Evolutionary conservation across 345 rosid genomes (phyloP).

Genomic region (Noccaea bulbosa): DNA sequence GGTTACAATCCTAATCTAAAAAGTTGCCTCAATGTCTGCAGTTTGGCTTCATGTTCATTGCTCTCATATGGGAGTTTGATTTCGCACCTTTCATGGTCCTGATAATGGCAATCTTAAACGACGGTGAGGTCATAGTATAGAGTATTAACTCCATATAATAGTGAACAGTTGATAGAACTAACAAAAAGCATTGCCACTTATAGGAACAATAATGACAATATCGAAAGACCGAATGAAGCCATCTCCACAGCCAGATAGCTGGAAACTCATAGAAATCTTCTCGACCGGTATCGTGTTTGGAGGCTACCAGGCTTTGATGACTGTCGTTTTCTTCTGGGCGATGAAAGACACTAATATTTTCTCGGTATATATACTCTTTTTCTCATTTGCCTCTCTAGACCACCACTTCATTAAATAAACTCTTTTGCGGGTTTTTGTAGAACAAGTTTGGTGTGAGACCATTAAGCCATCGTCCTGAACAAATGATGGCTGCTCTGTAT

Average conservation of each 20-base stretch:
- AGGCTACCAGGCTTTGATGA: constrained; percentile 82
- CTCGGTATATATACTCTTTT: constrained; percentile 56
- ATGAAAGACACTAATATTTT: constrained; percentile 76
- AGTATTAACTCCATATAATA: constrained; percentile 4
- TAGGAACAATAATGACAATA: constrained; percentile 93
- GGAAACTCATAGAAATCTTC: constrained; percentile 88
- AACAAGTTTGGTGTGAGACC: constrained; percentile 61
- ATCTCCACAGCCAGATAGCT: constrained; percentile 87
- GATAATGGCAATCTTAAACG: constrained; percentile 86
- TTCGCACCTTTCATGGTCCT: constrained; percentile 93
- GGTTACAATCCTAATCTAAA: background rate
- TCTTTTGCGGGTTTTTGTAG: constrained; percentile 45
- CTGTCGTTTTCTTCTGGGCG: constrained; percentile 81
- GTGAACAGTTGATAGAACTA: background rate
- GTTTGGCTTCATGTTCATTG: constrained; percentile 92
- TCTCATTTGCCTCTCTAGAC: background rate
- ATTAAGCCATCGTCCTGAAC: constrained; percentile 32
- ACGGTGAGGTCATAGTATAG: constrained; percentile 55
- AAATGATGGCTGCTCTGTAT: constrained; percentile 85
- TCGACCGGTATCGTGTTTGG: constrained; percentile 83
- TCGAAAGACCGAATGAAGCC: constrained; percentile 89
- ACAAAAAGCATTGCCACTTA: constrained; percentile 5
- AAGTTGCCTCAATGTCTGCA: constrained; percentile 38
- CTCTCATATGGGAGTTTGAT: constrained; percentile 87
- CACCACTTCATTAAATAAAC: constrained; percentile 10